Conservation (phyloP, 2,329 filamentous ascomycete species). For the Sporothrix variecibatus region DNA sequence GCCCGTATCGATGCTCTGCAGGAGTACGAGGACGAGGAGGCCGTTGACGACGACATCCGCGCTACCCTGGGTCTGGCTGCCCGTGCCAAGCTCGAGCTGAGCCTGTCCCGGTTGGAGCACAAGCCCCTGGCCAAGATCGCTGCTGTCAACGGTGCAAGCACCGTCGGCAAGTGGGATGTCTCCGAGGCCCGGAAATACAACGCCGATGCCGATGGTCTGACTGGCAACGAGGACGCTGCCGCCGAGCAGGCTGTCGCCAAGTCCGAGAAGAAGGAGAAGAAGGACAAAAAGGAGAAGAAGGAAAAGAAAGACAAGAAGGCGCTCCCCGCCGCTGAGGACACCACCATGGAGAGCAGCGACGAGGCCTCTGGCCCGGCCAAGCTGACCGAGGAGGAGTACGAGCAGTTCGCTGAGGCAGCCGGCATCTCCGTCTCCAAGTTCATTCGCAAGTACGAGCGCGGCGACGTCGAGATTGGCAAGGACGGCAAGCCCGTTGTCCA, state of each 20-base stretch:
- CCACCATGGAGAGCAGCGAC: constrained; percentile 24
- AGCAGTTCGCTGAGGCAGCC: constrained; percentile 63
- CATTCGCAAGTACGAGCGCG: constrained; percentile 74
- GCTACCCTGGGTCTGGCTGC: constrained; percentile 73
- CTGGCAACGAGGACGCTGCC: constrained; percentile 65
- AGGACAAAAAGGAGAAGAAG: constrained; percentile 33
- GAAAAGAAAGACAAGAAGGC: constrained; percentile 28
- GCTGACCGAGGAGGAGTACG: constrained; percentile 58
- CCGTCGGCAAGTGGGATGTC: constrained; percentile 78
- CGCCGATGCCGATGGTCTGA: constrained; percentile 83
- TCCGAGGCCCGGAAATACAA: constrained; percentile 96
- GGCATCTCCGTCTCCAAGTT: constrained; percentile 75
- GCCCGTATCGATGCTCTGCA: constrained; percentile 88
- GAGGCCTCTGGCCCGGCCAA: constrained; percentile 36
- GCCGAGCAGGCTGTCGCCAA: constrained; percentile 45
- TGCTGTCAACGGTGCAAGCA: constrained; percentile 42
- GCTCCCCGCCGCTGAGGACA: constrained; percentile 21
- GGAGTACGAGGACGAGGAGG: constrained; percentile 72
- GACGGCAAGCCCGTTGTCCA: constrained; percentile 67
- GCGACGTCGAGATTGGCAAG: constrained; percentile 67
- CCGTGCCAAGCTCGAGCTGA: constrained; percentile 73
- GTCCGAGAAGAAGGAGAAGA: constrained; percentile 42
- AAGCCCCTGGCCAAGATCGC: constrained; percentile 71
- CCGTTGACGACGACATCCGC: constrained; percentile 85
- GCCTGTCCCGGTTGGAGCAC: constrained; percentile 78